Percentiles rank a stretch among this genome's conserved stretches.
Evolutionary conservation across 306 rosid genomes (phyloP).

Genomic region (Hippophae gyantsensis): DNA sequence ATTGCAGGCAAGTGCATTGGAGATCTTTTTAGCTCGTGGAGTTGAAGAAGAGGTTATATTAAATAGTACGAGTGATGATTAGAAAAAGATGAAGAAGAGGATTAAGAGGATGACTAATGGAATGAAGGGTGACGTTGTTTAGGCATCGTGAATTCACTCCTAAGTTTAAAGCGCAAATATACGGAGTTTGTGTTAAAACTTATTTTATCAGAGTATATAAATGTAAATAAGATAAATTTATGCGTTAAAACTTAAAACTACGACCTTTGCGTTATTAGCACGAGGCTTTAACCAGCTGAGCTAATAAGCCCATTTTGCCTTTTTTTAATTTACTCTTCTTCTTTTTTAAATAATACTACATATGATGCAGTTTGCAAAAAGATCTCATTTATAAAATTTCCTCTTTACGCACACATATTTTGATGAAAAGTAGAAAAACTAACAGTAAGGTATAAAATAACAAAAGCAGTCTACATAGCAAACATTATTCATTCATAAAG

Average conservation of each 20-base stretch:
- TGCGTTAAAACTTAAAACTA: neutral
- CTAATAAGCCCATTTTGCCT: neutral
- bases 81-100: constrained; percentile 34
- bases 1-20: constrained; percentile 35
- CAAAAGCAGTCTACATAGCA: no score
- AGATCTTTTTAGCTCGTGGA: constrained; percentile 11
- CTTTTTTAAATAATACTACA: no score
- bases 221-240: no score
- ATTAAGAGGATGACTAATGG: constrained; percentile 46
- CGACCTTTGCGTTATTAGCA: constrained; percentile 3
- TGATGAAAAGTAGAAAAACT: no score
- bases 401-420: no score
- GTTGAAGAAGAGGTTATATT: constrained; percentile 15
- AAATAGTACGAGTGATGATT: constrained; percentile 38
- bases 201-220: no score
- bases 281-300: constrained; percentile 1
- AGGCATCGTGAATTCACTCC: constrained; percentile 26
- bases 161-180: no score
- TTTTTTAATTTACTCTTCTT: neutral
- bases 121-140: constrained; percentile 49
- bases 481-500: no score
- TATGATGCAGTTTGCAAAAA: no score
- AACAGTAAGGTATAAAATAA: no score
- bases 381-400: no score
- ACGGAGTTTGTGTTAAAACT: no score